These are phyloP conservation scores for Lactarius vividus DNA, from an alignment of 768 basidiomycete species.

Conservation along the genomic window DNA sequence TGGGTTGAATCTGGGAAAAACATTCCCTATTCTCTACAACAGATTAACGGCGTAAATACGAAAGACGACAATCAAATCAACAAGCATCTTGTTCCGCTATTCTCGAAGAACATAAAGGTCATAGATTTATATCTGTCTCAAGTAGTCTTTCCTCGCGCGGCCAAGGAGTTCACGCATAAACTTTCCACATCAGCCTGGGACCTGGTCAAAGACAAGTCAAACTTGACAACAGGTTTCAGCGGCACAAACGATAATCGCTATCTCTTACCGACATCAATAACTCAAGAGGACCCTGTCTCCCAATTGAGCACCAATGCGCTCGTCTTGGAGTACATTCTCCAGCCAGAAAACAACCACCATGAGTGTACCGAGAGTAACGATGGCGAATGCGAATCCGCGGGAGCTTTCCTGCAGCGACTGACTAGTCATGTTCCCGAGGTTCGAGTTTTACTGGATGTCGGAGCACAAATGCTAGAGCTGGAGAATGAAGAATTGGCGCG, in stretches of 20 bases:
- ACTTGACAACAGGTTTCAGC: conserved; percentile 48
- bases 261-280: conserved; percentile 36
- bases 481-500: conserved; percentile 40
- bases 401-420: conserved; percentile 36
- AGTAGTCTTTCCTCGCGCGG: conserved; percentile 50
- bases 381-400: conserved; percentile 2
- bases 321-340: conserved; percentile 40
- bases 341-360: conserved; percentile 41
- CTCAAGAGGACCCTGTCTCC: conserved; percentile 36
- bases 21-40: conserved; percentile 35
- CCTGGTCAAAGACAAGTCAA: conserved; percentile 40
- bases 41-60: conserved; percentile 41
- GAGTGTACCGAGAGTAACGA: conserved; percentile 10
- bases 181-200: conserved; percentile 53
- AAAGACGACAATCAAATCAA: conserved; percentile 38
- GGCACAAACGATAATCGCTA: conserved; percentile 51
- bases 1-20: conserved; percentile 36
- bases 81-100: conserved; percentile 34
- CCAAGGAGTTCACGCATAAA: conserved; percentile 46
- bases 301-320: conserved; percentile 49
- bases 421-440: conserved; percentile 37
- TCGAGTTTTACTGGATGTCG: conserved; percentile 53
- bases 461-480: conserved; percentile 54
- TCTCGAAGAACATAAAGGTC: conserved; percentile 37
- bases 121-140: conserved; percentile 47